Base-by-base conservation (phyloP, 2,329 filamentous ascomycete species). In the Phaeosphaeriaceae sp. region DNA sequence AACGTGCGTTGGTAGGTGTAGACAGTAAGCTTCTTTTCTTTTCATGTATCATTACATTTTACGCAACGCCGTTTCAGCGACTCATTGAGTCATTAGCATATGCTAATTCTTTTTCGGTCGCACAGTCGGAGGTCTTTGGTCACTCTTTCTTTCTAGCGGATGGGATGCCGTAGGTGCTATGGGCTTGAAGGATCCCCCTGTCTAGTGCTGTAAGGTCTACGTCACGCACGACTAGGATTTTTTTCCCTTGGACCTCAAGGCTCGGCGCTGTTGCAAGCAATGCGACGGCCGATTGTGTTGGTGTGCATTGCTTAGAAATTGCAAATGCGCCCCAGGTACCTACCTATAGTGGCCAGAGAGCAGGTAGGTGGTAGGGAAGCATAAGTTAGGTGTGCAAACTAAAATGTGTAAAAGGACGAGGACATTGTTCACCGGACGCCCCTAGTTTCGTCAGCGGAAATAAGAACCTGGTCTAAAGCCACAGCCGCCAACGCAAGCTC, bases 361-460 rank as follows among this genome's bases (percentile, higher is more conserved):
- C n/a, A n/a, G 23, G 23, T 11, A 7, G 23, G 6, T 26, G 23
- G 23, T 2, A 26, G 23, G 6, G 2, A 26, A 11, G 23, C 23
- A 26, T 11, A 26, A 26, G 23, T 26, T 5, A 5, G 11, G 7
- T 26, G 23, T 8, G 6, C 23, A 26, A 26, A 7, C 7, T 8
- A 26, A 26, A 26, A 11, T 26, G 5, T 11, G 7, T 26, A n/a
- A n/a, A n/a, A n/a, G 23, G 23, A 28, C 13, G 37, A 9, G 32
- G 12, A 17, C 42, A 26, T 26, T 26, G 48, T 34, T 51, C 43
- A 48, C 49, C 41, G 57, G 46, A 53, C 49, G 48, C 48, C 46
- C 43, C 52, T n/a, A 34, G 50, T 56, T 59, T 56, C 50, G 55
- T 58, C 15, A 45, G 42, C 61, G 58, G 58, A 59, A 56, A 64